A percentile compares a stretch with the other conserved stretches of the same genome.
phyloP scores from a whole-genome alignment of 805 yeast species.

The Wickerhamiella australiensis region DNA sequence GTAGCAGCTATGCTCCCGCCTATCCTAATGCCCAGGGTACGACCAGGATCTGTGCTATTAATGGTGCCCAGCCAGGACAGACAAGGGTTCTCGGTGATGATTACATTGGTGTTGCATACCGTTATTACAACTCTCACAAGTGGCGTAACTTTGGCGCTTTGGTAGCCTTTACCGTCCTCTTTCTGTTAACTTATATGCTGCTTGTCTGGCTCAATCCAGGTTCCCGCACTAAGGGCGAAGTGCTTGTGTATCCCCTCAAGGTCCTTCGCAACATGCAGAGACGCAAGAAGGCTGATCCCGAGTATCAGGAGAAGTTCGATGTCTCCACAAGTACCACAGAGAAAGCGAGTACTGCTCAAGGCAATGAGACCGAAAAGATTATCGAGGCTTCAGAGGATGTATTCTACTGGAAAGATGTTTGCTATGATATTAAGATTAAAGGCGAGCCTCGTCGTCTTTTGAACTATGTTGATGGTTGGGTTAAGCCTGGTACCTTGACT shows the following conservation, averaged over 20 bases:
- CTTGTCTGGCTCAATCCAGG: conserved; percentile 24
- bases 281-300: neutral
- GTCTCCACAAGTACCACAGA: conserved; percentile 22
- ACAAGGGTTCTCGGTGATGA: conserved; percentile 44
- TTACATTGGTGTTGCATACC: conserved; percentile 39
- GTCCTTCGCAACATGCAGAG: conserved; percentile 15
- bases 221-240: conserved; percentile 27
- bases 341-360: conserved; percentile 18
- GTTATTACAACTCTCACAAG: conserved; percentile 44
- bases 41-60: conserved; percentile 44
- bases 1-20: conserved; percentile 45
- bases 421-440: conserved; percentile 41
- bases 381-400: conserved; percentile 35
- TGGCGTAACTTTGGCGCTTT: conserved; percentile 76
- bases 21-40: conserved; percentile 33
- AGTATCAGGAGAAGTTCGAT: neutral
- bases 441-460: conserved; percentile 32
- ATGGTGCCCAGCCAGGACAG: conserved; percentile 49
- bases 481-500: conserved; percentile 68
- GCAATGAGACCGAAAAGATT: conserved; percentile 21
- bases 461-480: conserved; percentile 53
- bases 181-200: conserved; percentile 29
- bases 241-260: conserved; percentile 22
- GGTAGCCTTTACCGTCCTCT: conserved; percentile 39
- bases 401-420: conserved; percentile 51